These are phyloP conservation scores for Ogataea hybrid DNA, from an alignment of 1,139 yeast species.

Conservation along the genomic window DNA sequence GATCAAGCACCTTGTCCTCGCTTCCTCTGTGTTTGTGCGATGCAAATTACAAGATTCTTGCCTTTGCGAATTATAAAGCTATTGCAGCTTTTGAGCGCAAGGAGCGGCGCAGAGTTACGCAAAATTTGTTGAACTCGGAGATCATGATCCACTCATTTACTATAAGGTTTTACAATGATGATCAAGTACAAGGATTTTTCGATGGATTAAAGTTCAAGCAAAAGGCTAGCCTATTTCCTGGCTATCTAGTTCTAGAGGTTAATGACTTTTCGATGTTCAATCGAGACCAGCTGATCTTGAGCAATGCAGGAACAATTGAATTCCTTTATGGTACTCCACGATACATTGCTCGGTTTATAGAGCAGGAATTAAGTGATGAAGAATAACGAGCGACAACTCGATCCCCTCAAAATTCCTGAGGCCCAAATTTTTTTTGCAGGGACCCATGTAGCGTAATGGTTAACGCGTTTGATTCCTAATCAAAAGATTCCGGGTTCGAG, in stretches of 20 bases:
- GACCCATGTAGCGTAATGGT: slow-evolving; percentile 27
- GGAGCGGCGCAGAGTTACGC: slow-evolving; percentile 18
- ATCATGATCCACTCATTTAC: slow-evolving; percentile 11
- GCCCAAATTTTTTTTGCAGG: slow-evolving; percentile 11
- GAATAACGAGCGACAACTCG: too few relatives aligned
- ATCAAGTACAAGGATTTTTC: slow-evolving; percentile 9
- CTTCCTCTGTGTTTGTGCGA: slow-evolving; percentile 19
- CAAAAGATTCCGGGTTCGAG: slow-evolving; percentile 31
- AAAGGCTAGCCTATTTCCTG: slow-evolving; percentile 1
- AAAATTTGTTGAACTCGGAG: slow-evolving; percentile 16
- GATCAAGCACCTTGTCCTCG: background rate
- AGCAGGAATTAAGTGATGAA: background rate
- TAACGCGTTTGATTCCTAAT: slow-evolving; percentile 27
- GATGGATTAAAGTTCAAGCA: slow-evolving; percentile 2
- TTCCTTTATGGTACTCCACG: slow-evolving; percentile 10
- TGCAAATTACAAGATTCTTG: slow-evolving; percentile 17
- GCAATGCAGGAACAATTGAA: slow-evolving; percentile 12
- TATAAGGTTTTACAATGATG: slow-evolving; percentile 13
- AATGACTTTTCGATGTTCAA: slow-evolving; percentile 14
- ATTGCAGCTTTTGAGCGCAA: slow-evolving; percentile 16
- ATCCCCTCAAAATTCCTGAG: slow-evolving; percentile 6
- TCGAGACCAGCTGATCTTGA: slow-evolving; percentile 17
- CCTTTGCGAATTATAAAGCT: slow-evolving; percentile 11
- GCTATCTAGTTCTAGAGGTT: slow-evolving; percentile 17
- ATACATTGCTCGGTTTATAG: slow-evolving; percentile 1